Conservation (phyloP, 768 basidiomycete genomes). For the Termitomyces sp. region DNA sequence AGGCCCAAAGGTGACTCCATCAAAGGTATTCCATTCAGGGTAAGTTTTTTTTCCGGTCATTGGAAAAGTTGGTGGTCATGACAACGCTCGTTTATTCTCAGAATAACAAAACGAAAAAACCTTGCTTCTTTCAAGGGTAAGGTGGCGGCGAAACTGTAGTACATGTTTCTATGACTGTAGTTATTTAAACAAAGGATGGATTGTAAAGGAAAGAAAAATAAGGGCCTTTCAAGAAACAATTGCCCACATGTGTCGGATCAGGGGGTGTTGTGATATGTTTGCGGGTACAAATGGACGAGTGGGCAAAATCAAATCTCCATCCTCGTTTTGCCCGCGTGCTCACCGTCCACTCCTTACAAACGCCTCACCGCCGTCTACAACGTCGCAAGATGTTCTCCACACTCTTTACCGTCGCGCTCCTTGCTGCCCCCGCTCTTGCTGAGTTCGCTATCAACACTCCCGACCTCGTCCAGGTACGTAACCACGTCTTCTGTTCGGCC, state of each 20-base stretch:
- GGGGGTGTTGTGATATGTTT: slow-evolving; percentile 16
- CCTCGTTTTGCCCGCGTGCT: slow-evolving; percentile 24
- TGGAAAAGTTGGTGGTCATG: slow-evolving; percentile 31
- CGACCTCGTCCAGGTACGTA: slow-evolving; percentile 47
- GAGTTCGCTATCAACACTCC: slow-evolving; percentile 53
- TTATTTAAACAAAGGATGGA: slow-evolving; percentile 3
- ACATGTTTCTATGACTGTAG: background rate
- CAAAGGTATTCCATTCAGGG: slow-evolving; percentile 70
- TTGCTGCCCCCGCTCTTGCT: slow-evolving; percentile 55
- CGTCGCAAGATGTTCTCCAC: slow-evolving; percentile 71
- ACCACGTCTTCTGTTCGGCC: background rate
- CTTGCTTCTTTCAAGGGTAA: slow-evolving; percentile 61
- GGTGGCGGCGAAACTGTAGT: slow-evolving; percentile 37
- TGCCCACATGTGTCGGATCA: background rate
- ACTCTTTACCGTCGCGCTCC: slow-evolving; percentile 71
- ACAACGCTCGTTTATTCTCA: slow-evolving; percentile 28
- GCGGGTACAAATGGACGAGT: slow-evolving; percentile 6
- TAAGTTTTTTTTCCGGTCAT: slow-evolving; percentile 33
- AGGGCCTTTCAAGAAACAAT: background rate
- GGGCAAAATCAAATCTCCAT: slow-evolving; percentile 18
- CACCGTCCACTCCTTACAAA: slow-evolving; percentile 26
- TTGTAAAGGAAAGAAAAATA: background rate
- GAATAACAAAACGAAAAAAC: slow-evolving; percentile 66
- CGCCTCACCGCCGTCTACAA: slow-evolving; percentile 23
- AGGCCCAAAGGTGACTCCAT: slow-evolving; percentile 57